These are phyloP conservation scores for Irpex lacteus DNA, from an alignment of 1,284 basidiomycete species.

Conservation along the genomic window DNA sequence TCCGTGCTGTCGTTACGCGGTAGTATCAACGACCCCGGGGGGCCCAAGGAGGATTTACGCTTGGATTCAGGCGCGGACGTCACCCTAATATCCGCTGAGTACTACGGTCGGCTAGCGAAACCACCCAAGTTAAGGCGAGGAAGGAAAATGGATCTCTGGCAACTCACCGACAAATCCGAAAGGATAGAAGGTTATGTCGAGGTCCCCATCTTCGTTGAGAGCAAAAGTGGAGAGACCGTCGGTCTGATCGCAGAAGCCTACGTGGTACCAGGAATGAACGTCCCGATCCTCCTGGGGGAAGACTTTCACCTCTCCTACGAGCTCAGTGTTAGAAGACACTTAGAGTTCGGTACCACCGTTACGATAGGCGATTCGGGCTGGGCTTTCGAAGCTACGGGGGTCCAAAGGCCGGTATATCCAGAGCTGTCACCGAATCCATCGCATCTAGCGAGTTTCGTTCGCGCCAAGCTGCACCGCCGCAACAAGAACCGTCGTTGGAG, in stretches of 20 bases:
- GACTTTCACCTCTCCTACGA: constrained; percentile 26
- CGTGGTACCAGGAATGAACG: constrained; percentile 25
- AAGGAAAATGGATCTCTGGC: too few species aligned
- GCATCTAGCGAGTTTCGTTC: background rate
- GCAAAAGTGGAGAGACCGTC: background rate
- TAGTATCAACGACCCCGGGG: background rate
- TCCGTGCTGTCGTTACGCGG: background rate
- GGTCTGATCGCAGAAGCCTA: constrained; percentile 23
- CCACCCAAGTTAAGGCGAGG: background rate
- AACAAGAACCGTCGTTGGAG: background rate
- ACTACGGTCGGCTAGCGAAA: background rate
- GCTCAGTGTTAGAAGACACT: constrained; percentile 1
- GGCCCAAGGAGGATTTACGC: background rate
- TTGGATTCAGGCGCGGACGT: background rate
- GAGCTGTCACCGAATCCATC: background rate
- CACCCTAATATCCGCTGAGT: background rate
- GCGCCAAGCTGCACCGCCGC: background rate
- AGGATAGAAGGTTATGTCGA: background rate
- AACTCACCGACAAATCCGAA: background rate
- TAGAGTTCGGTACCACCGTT: background rate
- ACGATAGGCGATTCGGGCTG: background rate
- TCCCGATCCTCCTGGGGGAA: constrained; percentile 24
- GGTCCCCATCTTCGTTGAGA: background rate
- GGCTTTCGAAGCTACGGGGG: background rate
- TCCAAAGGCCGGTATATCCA: background rate